Conservation (phyloP, 2,329 filamentous ascomycete genomes). For the Aurifilum marmelostoma region DNA sequence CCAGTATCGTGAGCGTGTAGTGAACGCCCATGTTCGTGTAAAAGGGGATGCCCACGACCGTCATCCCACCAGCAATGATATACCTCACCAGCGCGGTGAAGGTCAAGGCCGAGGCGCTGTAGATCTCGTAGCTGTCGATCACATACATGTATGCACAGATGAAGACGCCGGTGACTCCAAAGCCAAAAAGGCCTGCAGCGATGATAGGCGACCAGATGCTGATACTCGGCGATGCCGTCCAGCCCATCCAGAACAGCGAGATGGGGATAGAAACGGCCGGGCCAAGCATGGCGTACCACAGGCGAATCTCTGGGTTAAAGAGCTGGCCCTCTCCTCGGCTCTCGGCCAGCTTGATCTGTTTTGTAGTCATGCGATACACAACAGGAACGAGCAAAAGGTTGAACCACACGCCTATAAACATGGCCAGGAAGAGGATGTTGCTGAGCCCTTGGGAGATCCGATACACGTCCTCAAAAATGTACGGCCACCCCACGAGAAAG, state of each 20-base stretch:
- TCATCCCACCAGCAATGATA: constrained; percentile 39
- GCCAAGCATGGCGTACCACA: constrained; percentile 49
- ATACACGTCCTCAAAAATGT: constrained; percentile 51
- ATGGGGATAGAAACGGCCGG: constrained; percentile 47
- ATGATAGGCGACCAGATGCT: constrained; percentile 51
- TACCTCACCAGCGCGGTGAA: constrained; percentile 40
- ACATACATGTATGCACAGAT: constrained; percentile 43
- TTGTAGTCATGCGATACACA: constrained; percentile 37
- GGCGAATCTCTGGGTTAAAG: constrained; percentile 43
- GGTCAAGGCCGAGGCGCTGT: constrained; percentile 39
- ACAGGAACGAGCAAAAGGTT: constrained; percentile 40
- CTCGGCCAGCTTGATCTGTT: constrained; percentile 20
- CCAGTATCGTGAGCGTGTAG: constrained; percentile 41
- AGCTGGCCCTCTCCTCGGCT: constrained; percentile 36
- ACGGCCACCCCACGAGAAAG: constrained; percentile 54
- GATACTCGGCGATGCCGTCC: constrained; percentile 46
- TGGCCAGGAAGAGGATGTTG: constrained; percentile 48
- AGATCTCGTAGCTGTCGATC: constrained; percentile 41
- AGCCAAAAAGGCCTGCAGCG: constrained; percentile 48
- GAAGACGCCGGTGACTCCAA: constrained; percentile 47
- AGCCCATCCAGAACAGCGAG: constrained; percentile 55
- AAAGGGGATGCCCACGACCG: constrained; percentile 40
- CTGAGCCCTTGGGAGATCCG: constrained; percentile 45
- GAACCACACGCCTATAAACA: constrained; percentile 46
- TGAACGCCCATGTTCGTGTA: constrained; percentile 40